A percentile compares a stretch with the other conserved stretches of the same genome.
These are phyloP conservation scores for Paraphoma chrysanthemicola DNA, from an alignment of 2,329 filamentous ascomycete genomes.

Conservation along the genomic window DNA sequence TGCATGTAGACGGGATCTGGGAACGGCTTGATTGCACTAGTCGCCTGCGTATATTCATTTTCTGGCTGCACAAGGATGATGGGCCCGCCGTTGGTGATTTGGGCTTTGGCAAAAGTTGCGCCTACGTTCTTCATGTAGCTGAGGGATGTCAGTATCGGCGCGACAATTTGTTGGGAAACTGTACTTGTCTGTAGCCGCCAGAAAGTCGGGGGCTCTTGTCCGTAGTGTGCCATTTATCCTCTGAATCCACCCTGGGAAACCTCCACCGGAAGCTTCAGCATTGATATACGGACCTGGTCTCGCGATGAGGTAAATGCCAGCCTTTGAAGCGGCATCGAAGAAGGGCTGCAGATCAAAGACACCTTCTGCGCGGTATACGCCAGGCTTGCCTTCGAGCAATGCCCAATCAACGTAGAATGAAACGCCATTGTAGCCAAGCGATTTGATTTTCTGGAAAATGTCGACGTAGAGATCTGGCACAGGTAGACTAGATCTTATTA, in stretches of 20 bases:
- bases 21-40: constrained; percentile 59
- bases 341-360: constrained; percentile 77
- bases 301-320: constrained; percentile 79
- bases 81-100: constrained; percentile 84
- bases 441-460: constrained; percentile 82
- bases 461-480: constrained; percentile 72
- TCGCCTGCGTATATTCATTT: constrained; percentile 74
- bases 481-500: constrained; percentile 56
- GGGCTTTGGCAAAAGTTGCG: constrained; percentile 72
- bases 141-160: constrained; percentile 1
- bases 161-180: constrained; percentile 4
- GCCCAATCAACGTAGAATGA: constrained; percentile 85
- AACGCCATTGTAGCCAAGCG: constrained; percentile 78
- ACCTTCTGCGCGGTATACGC: constrained; percentile 72
- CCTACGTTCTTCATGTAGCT: constrained; percentile 69
- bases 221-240: constrained; percentile 70
- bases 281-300: constrained; percentile 77
- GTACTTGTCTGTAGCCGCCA: constrained; percentile 72
- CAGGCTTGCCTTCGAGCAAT: constrained; percentile 74
- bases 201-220: constrained; percentile 66
- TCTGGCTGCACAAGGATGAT: constrained; percentile 82
- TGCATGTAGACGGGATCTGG: constrained; percentile 74
- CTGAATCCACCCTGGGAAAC: constrained; percentile 82
- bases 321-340: constrained; percentile 74
- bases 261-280: constrained; percentile 77